Percentiles rank a stretch among this genome's conserved stretches.
These are phyloP conservation scores for Metarhizium sp. DNA, from an alignment of 2,329 filamentous ascomycete species.

Conservation along the genomic window DNA sequence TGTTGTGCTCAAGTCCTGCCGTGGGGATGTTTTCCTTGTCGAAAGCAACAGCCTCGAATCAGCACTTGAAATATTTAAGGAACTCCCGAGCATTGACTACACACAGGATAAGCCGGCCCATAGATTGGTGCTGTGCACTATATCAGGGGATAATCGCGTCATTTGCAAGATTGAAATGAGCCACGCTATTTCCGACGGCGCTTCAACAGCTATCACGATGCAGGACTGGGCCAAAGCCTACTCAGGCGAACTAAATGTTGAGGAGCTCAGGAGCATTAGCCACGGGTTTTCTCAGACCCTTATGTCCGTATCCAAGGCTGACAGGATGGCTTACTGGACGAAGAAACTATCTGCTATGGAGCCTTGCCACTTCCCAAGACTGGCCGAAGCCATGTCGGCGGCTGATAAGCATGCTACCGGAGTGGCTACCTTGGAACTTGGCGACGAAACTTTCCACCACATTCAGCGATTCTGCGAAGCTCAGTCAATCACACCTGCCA, in stretches of 20 bases:
- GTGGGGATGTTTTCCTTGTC: background rate
- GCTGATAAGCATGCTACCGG: background rate
- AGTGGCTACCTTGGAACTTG: background rate
- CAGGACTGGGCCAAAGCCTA: conserved; percentile 5
- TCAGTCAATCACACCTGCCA: conserved; percentile 4
- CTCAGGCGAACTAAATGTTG: background rate
- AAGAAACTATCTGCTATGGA: conserved; percentile 4
- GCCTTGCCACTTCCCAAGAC: conserved; percentile 5
- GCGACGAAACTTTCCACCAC: background rate
- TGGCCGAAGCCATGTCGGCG: background rate
- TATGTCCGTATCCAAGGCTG: conserved; percentile 1
- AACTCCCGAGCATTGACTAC: background rate
- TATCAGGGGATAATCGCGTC: background rate
- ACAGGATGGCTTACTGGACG: conserved; percentile 7
- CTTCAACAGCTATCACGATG: conserved; percentile 4
- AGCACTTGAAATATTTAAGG: background rate
- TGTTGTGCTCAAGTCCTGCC: background rate
- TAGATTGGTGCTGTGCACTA: background rate
- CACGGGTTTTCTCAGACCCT: background rate
- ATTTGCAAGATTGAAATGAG: conserved; percentile 8
- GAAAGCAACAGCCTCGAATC: background rate
- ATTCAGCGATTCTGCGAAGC: conserved; percentile 2
- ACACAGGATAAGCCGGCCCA: background rate
- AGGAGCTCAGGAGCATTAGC: background rate
- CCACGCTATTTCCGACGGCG: conserved; percentile 8